Evolutionary conservation across 73 alveolate species (phyloP).

Genomic region (Stentor coeruleus): DNA sequence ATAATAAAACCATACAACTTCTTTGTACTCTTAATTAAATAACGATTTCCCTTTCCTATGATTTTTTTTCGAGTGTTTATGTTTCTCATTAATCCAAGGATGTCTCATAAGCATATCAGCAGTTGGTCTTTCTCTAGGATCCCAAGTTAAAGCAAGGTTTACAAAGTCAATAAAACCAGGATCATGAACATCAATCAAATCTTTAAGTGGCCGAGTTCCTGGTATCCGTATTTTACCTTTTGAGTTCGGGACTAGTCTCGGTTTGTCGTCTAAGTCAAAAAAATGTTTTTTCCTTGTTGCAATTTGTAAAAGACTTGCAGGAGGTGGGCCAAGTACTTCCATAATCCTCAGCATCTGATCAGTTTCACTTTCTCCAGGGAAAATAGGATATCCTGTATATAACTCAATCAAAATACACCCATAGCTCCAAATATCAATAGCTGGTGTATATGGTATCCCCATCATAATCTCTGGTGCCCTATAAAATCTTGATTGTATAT

Average conservation of each 20-base stretch:
- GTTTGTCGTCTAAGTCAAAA: conserved; percentile 38
- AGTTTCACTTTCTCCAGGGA: conserved; percentile 88
- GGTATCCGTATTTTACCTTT: conserved; percentile 16
- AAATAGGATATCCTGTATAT: conserved; percentile 78
- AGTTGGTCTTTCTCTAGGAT: background rate
- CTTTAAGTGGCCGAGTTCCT: conserved; percentile 3
- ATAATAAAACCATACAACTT: no score
- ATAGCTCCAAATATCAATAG: conserved; percentile 97
- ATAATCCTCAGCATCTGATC: conserved; percentile 74
- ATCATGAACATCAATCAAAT: background rate
- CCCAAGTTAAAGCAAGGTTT: background rate
- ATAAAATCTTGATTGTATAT: conserved; percentile 88
- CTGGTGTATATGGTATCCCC: conserved; percentile 87
- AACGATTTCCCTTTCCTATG: background rate
- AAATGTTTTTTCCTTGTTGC: conserved; percentile 53
- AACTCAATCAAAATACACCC: conserved; percentile 92
- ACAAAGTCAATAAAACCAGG: conserved; percentile 19
- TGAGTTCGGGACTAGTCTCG: background rate
- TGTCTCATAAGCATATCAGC: background rate
- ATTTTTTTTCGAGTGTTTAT: background rate
- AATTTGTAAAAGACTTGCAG: conserved; percentile 49
- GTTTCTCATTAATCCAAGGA: background rate
- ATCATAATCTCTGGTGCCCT: conserved; percentile 96
- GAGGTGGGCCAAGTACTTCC: conserved; percentile 81
- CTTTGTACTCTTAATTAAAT: background rate